Percentiles rank a stretch among this genome's conserved stretches.
These are phyloP conservation scores for Rhizoclosmatium sp. DNA, from an alignment of 192 early-diverging fungal species.

Conservation along the genomic window DNA sequence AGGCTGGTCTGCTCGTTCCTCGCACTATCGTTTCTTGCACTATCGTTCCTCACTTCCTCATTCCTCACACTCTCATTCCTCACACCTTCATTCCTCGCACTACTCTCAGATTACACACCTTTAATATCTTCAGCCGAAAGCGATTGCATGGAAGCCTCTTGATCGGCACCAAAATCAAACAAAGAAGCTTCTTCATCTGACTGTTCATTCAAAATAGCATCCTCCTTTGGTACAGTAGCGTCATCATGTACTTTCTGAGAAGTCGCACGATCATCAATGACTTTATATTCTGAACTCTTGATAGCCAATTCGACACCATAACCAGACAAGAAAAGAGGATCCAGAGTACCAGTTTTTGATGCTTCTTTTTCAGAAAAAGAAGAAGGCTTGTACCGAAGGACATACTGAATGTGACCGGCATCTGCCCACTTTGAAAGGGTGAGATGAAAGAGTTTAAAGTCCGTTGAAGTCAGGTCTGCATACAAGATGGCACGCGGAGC, in stretches of 20 bases:
- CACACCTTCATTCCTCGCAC: too few species aligned
- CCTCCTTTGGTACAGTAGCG: not conserved
- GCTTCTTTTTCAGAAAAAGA: too few species aligned
- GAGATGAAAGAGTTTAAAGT: slow-evolving; percentile 68
- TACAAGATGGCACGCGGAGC: slow-evolving; percentile 71
- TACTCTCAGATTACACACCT: slow-evolving; percentile 39
- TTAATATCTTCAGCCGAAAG: slow-evolving; percentile 60
- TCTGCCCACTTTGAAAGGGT: slow-evolving; percentile 59
- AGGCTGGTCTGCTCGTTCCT: too few species aligned
- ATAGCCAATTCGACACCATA: slow-evolving; percentile 93
- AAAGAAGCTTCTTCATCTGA: not conserved
- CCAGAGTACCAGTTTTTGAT: not conserved
- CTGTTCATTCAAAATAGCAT: not conserved
- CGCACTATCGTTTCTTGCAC: too few species aligned
- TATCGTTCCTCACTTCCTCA: too few species aligned
- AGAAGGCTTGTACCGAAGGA: slow-evolving; percentile 75
- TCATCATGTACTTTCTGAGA: not conserved
- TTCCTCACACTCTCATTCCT: too few species aligned
- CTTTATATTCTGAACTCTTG: slow-evolving; percentile 98
- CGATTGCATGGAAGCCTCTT: slow-evolving; percentile 48
- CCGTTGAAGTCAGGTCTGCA: slow-evolving; percentile 67
- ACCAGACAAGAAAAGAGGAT: slow-evolving; percentile 74
- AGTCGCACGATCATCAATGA: slow-evolving; percentile 88
- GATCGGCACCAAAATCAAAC: slow-evolving; percentile 22
- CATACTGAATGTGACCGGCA: slow-evolving; percentile 61